Evolutionary conservation across 106 monocot genomes (phyloP).

Genomic region (Narthecium ossifragum): DNA sequence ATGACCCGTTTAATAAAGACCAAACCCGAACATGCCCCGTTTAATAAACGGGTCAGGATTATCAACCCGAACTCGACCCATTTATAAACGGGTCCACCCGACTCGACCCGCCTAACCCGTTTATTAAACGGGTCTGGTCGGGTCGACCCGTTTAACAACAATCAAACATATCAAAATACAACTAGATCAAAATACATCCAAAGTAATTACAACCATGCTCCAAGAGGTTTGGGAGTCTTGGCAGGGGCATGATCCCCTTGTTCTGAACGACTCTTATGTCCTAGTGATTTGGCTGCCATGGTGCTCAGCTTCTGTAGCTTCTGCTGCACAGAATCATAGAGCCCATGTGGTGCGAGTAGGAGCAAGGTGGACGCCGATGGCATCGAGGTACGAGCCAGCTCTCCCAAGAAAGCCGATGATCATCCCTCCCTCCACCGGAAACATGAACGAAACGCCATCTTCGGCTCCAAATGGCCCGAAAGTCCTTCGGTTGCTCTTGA

Average conservation of each 20-base stretch:
- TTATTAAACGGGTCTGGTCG: no score
- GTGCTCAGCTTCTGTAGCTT: constrained; percentile 17
- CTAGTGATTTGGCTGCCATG: neutral
- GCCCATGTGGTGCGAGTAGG: neutral
- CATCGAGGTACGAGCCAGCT: constrained; percentile 22
- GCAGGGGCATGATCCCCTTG: neutral
- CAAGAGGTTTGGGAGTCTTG: no score
- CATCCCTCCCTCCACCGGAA: constrained; percentile 13
- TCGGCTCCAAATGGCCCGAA: constrained; percentile 19
- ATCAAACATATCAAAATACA: no score
- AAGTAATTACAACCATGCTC: no score
- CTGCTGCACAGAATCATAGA: constrained; percentile 6
- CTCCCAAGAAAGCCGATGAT: constrained; percentile 21
- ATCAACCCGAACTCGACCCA: no score
- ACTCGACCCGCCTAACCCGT: no score
- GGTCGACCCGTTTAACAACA: no score
- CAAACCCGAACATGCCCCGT: no score
- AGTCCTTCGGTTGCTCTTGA: constrained; percentile 17
- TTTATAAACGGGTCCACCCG: no score
- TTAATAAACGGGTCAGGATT: no score
- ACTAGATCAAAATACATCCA: no score
- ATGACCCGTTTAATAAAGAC: no score
- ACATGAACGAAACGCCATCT: constrained; percentile 13
- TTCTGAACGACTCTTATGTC: neutral
- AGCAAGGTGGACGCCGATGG: constrained; percentile 18